phyloP scores from a whole-genome alignment of 768 basidiomycete genomes.

The Flagelloscypha sp. region DNA sequence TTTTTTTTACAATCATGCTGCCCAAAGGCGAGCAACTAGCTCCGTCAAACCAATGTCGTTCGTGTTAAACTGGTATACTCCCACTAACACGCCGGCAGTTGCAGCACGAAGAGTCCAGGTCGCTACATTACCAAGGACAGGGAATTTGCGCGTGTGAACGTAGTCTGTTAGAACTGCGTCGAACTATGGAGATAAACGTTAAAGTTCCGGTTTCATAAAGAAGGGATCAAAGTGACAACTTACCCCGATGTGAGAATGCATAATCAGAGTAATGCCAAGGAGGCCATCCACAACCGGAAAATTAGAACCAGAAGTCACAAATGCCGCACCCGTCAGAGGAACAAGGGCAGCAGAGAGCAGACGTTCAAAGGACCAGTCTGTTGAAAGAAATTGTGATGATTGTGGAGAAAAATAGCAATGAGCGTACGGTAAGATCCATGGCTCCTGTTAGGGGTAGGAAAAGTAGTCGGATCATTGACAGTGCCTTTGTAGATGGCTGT shows the following conservation, averaged over 20 bases:
- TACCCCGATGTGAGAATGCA: conserved; percentile 95
- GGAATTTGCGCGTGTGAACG: conserved; percentile 89
- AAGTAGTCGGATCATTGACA: conserved; percentile 90
- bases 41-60: conserved; percentile 93
- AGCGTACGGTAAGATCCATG: conserved; percentile 94
- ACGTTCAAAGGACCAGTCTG: conserved; percentile 90
- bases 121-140: conserved; percentile 56
- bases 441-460: conserved; percentile 70
- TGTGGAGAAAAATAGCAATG: too few relatives aligned
- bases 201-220: neutral
- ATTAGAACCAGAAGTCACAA: conserved; percentile 63
- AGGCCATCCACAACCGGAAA: conserved; percentile 88
- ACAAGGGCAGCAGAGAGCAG: conserved; percentile 81
- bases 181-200: conserved; percentile 41
- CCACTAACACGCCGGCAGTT: conserved; percentile 78
- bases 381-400: too few relatives aligned
- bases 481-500: conserved; percentile 83
- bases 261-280: conserved; percentile 77
- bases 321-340: conserved; percentile 81
- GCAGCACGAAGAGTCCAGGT: conserved; percentile 73
- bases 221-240: conserved; percentile 19
- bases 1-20: conserved; percentile 40
- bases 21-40: conserved; percentile 76
- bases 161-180: conserved; percentile 80
- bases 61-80: conserved; percentile 97